Evolutionary conservation across 2,329 filamentous ascomycete genomes (phyloP).

Genomic region (Coniella lustricola): DNA sequence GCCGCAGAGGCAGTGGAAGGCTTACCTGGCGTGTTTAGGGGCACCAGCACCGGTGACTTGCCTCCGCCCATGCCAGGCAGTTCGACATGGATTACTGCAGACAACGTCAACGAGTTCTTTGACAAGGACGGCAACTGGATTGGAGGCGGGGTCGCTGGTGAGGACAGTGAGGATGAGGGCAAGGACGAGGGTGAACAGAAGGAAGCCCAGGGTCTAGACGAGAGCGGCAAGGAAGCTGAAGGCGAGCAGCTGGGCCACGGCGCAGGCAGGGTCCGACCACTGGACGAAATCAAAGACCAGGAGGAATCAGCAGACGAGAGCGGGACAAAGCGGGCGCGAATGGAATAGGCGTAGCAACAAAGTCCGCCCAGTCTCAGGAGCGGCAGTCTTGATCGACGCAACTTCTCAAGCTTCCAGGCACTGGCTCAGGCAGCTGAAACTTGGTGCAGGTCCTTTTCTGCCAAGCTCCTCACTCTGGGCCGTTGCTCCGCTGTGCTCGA

Average conservation of each 20-base stretch:
- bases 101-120: conserved; percentile 81
- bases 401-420: too few species aligned
- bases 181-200: conserved; percentile 57
- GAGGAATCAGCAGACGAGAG: conserved; percentile 31
- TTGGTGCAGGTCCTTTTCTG: too few species aligned
- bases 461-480: too few species aligned
- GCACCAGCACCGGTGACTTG: conserved; percentile 41
- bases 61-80: conserved; percentile 67
- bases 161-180: conserved; percentile 36
- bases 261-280: conserved; percentile 49
- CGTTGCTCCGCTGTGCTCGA: too few species aligned
- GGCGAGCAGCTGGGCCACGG: conserved; percentile 53
- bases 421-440: too few species aligned
- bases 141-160: conserved; percentile 29
- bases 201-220: conserved; percentile 31
- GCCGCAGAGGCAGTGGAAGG: conserved; percentile 49
- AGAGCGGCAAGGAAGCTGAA: conserved; percentile 16
- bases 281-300: conserved; percentile 44
- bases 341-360: conserved; percentile 29
- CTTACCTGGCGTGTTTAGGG: conserved; percentile 47
- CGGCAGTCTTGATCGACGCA: too few species aligned
- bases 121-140: conserved; percentile 78
- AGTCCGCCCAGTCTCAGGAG: background rate
- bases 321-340: conserved; percentile 40
- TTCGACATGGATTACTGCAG: conserved; percentile 77